Conservation (phyloP, 2,329 filamentous ascomycete genomes). For the Elsinoe perseae region DNA sequence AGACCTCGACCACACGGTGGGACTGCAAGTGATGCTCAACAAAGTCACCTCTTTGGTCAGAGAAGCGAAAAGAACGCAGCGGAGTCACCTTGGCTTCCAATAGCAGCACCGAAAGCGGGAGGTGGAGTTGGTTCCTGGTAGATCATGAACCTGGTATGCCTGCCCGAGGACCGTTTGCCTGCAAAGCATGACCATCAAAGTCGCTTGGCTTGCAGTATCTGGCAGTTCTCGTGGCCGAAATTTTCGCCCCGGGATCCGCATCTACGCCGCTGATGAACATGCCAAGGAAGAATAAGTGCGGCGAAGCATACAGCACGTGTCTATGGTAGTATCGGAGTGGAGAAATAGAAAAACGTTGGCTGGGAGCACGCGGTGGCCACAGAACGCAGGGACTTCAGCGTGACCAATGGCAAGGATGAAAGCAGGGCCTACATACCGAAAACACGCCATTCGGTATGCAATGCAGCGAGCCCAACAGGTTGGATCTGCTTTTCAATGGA, state of each 20-base stretch:
- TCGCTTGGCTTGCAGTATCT: conserved; percentile 3
- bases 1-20: background rate
- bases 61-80: conserved; percentile 12
- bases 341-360: conserved; percentile 5
- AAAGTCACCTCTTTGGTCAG: background rate
- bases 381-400: background rate
- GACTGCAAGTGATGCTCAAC: conserved; percentile 5
- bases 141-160: conserved; percentile 10
- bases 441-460: background rate
- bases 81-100: conserved; percentile 10
- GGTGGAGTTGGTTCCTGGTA: conserved; percentile 14
- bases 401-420: background rate
- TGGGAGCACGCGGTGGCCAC: conserved; percentile 3
- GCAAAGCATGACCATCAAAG: background rate
- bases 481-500: background rate
- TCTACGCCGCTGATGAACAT: conserved; percentile 7
- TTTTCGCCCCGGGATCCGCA: background rate
- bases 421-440: background rate
- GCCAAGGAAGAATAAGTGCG: conserved; percentile 2
- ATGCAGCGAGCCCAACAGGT: conserved; percentile 5
- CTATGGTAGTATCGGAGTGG: conserved; percentile 2
- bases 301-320: conserved; percentile 5
- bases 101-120: conserved; percentile 6
- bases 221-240: background rate
- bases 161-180: background rate